Conservation (phyloP, 108 stramenopile genomes). For the Poteriospumella lacustris region DNA sequence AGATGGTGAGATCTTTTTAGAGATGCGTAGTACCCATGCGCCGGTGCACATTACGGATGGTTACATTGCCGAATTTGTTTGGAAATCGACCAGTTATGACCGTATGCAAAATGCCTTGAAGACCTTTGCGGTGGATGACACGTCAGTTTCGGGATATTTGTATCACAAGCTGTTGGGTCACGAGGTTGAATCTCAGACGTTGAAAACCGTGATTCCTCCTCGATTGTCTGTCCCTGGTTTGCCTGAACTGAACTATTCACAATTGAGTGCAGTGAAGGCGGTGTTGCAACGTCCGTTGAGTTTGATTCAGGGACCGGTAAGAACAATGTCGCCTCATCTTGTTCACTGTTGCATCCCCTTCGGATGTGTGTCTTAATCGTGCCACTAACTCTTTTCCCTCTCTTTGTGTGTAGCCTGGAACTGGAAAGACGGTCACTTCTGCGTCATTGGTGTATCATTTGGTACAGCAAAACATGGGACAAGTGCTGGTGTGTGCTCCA, state of each 20-base stretch:
- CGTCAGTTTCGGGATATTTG: slow-evolving; percentile 89
- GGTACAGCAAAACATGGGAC: slow-evolving; percentile 70
- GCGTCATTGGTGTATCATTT: slow-evolving; percentile 94
- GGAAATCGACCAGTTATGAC: slow-evolving; percentile 91
- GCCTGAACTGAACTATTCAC: slow-evolving; percentile 88
- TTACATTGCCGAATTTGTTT: slow-evolving; percentile 89
- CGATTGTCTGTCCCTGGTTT: slow-evolving; percentile 77
- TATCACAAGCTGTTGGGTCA: slow-evolving; percentile 94
- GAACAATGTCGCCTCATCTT: no score
- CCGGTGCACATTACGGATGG: slow-evolving; percentile 76
- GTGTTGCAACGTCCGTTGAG: slow-evolving; percentile 84
- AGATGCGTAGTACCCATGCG: slow-evolving; percentile 56
- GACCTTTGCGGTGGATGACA: slow-evolving; percentile 94
- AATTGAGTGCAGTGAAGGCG: slow-evolving; percentile 75
- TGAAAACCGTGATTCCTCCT: slow-evolving; percentile 44
- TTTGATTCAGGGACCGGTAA: slow-evolving; percentile 85
- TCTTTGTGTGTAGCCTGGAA: slow-evolving; percentile 58
- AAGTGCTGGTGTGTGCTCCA: slow-evolving; percentile 90
- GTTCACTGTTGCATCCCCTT: no score
- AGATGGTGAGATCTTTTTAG: slow-evolving; percentile 84
- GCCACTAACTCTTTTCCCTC: not conserved
- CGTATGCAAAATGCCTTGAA: slow-evolving; percentile 97
- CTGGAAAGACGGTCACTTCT: slow-evolving; percentile 93
- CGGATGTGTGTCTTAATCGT: not conserved
- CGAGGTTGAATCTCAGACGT: slow-evolving; percentile 82